Percentiles rank a stretch among this genome's conserved stretches.
Evolutionary conservation across 2,329 filamentous ascomycete genomes (phyloP).

Genomic region (Alternaria sp.): DNA sequence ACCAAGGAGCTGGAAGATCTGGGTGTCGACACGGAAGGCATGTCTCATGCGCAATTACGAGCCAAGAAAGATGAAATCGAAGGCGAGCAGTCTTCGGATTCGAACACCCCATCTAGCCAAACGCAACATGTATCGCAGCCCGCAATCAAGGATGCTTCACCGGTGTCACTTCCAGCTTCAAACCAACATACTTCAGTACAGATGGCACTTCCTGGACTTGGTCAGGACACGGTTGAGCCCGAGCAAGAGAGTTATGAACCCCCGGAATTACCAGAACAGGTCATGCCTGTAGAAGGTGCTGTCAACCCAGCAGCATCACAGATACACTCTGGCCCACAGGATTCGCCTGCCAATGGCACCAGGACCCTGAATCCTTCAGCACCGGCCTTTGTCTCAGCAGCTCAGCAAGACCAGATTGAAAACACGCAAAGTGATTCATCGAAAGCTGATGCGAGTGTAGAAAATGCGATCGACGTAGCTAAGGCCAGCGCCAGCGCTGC

Average conservation of each 20-base stretch:
- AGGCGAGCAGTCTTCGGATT: constrained; percentile 27
- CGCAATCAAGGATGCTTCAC: background rate
- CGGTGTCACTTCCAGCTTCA: background rate
- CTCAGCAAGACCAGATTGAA: constrained; percentile 27
- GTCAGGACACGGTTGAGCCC: background rate
- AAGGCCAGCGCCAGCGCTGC: constrained; percentile 5
- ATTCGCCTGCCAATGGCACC: background rate
- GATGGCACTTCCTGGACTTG: constrained; percentile 23
- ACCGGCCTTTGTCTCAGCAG: constrained; percentile 40
- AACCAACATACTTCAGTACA: constrained; percentile 2
- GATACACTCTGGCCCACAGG: background rate
- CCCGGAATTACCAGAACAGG: background rate
- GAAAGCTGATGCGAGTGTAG: background rate
- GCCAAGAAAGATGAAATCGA: constrained; percentile 50
- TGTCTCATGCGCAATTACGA: constrained; percentile 54
- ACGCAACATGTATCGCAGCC: background rate
- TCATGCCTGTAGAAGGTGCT: background rate
- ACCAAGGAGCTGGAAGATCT: constrained; percentile 57
- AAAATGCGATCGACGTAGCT: background rate
- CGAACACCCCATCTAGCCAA: background rate
- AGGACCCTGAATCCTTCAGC: constrained; percentile 6
- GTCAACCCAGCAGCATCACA: background rate
- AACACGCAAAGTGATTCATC: background rate
- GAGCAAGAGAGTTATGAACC: background rate
- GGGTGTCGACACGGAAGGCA: constrained; percentile 56